These are phyloP conservation scores for Stagonosporopsis tanaceti DNA, from an alignment of 2,329 filamentous ascomycete species.

Conservation along the genomic window DNA sequence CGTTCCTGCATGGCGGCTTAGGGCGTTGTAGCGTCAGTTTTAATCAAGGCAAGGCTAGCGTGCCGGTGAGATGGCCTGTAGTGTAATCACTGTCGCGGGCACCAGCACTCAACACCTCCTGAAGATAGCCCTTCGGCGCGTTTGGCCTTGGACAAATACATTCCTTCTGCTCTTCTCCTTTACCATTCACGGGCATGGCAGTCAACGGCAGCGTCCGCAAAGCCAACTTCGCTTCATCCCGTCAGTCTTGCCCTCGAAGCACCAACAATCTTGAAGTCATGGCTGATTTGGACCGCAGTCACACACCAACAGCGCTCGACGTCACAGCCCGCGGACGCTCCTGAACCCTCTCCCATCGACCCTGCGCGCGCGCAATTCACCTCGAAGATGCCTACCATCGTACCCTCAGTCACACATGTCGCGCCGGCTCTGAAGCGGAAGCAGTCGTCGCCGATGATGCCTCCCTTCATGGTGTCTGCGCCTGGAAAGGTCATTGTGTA, in stretches of 20 bases:
- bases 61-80: conserved; percentile 9
- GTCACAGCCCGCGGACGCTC: conserved; percentile 38
- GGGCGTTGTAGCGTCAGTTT: conserved; percentile 4
- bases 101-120: conserved; percentile 19
- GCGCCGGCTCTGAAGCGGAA: conserved; percentile 38
- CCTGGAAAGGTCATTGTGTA: conserved; percentile 98
- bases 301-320: conserved; percentile 33
- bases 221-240: conserved; percentile 30
- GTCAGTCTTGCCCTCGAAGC: conserved; percentile 23
- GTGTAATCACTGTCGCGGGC: conserved; percentile 15
- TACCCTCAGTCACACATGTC: conserved; percentile 20
- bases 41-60: conserved; percentile 19
- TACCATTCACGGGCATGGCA: conserved; percentile 27
- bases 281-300: conserved; percentile 27
- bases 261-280: conserved; percentile 7
- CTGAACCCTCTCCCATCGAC: conserved; percentile 39
- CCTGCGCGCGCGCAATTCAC: conserved; percentile 40
- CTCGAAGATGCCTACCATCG: conserved; percentile 29
- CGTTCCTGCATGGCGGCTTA: conserved; percentile 21
- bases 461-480: conserved; percentile 96
- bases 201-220: conserved; percentile 37
- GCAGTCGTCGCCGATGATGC: conserved; percentile 70
- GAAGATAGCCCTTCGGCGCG: conserved; percentile 8
- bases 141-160: conserved; percentile 1
- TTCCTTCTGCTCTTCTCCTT: background rate